Percentiles rank a stretch among this genome's conserved stretches.
These are phyloP conservation scores for Phialophora macrospora DNA, from an alignment of 2,329 filamentous ascomycete genomes.

Conservation along the genomic window DNA sequence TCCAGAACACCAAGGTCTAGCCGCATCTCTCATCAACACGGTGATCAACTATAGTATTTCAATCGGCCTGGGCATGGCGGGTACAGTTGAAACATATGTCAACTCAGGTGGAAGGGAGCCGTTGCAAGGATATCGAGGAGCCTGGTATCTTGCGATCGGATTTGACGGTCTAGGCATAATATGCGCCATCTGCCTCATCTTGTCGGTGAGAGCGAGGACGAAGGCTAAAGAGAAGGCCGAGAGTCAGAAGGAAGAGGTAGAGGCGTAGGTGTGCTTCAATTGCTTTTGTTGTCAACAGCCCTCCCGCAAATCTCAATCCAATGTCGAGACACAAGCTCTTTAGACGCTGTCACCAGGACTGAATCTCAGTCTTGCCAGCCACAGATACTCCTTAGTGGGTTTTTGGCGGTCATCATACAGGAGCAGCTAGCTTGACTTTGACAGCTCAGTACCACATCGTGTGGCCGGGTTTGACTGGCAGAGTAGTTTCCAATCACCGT, in stretches of 20 bases:
- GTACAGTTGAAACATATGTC: constrained; percentile 49
- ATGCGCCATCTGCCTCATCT: constrained; percentile 21
- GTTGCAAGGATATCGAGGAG: constrained; percentile 47
- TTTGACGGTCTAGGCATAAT: constrained; percentile 42
- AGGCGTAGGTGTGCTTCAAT: constrained; percentile 43
- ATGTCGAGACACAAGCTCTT: neutral
- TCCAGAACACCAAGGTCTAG: constrained; percentile 50
- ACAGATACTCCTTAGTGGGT: neutral
- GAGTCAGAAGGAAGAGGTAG: constrained; percentile 16
- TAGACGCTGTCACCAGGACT: neutral
- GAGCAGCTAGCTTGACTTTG: neutral
- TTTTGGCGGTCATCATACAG: neutral
- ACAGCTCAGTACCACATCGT: neutral
- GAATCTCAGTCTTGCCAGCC: neutral
- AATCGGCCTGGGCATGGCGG: constrained; percentile 51
- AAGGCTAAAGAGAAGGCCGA: constrained; percentile 25
- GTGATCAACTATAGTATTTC: constrained; percentile 52
- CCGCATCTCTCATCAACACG: constrained; percentile 47
- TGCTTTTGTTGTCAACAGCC: constrained; percentile 12
- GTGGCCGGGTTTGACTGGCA: neutral
- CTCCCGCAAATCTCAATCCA: neutral
- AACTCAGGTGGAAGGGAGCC: constrained; percentile 44
- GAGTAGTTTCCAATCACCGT: neutral
- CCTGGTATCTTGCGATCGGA: constrained; percentile 47
- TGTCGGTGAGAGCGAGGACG: constrained; percentile 21